Base-by-base conservation (phyloP, 2,329 filamentous ascomycete species). In the Cadophora sp. region DNA sequence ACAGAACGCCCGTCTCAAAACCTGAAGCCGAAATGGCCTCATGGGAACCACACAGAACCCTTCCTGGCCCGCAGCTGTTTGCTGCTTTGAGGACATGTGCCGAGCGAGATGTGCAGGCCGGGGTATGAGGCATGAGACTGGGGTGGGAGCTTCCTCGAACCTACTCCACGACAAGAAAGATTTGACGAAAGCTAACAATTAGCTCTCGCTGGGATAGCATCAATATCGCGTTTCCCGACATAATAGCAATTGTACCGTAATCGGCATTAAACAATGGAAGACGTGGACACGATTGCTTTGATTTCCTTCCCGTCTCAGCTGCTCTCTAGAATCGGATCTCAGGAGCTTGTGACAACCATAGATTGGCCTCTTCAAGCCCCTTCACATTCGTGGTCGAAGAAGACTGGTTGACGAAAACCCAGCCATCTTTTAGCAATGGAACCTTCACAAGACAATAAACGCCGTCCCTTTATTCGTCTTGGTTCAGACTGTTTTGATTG, bases 361-460 rank as follows among this genome's bases (percentile, higher is more conserved):
- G 29, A 65, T 62, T 67, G 48, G 56, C 59, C 27, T 68, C 37
- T 43, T 69, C 62, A 56, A 53, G 60, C 48, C 56, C 56, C 62
- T 65, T 31, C 51, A 68, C 43, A 68, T 65, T 73, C 73, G 72
- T 74, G 72, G 72, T 69, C 69, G 69, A 73, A 69, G 64, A 70
- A 61, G 70, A 74, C 69, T 74, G 73, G 72, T 64, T 70, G 67
- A 56, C 24, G 50, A 61, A 58, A 65, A 48, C 2, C 68, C 55
- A 68, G 64, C 69, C 63, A 62, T 67, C 48, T 64, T 55, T 48
- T 55, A 60, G 46, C 64, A 58, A 66, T 65, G 48, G 66, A 70
- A 63, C 64, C 40, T 59, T 66, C 48, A 69, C 68, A 68, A 73
- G n/a, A 69, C 68, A 51, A 46, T 66, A 61, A 61, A 59, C 66